These are phyloP conservation scores for Pichia heedii DNA, from an alignment of 805 yeast species.

Conservation along the genomic window DNA sequence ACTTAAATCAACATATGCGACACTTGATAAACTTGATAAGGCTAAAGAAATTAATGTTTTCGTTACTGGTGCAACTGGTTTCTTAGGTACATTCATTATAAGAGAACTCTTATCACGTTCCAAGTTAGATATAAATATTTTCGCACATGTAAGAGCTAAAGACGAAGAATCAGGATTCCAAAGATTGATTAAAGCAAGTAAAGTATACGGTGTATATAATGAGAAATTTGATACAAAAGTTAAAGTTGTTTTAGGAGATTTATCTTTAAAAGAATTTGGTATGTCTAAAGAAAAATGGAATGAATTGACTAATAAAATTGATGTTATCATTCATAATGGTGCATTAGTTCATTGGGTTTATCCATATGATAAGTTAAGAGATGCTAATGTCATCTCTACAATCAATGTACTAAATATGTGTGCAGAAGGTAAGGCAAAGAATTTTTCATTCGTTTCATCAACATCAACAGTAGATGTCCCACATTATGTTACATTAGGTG, in stretches of 20 bases:
- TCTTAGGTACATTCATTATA: slow-evolving; percentile 83
- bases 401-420: slow-evolving; percentile 75
- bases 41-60: slow-evolving; percentile 41
- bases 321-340: slow-evolving; percentile 89
- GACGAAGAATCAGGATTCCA: slow-evolving; percentile 60
- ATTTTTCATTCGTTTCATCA: slow-evolving; percentile 86
- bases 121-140: slow-evolving; percentile 48
- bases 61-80: slow-evolving; percentile 94
- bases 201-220: slow-evolving; percentile 76
- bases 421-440: slow-evolving; percentile 72
- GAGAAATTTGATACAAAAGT: slow-evolving; percentile 49
- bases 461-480: slow-evolving; percentile 88
- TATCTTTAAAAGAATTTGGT: slow-evolving; percentile 69
- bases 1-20: slow-evolving; percentile 37
- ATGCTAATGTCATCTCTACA: slow-evolving; percentile 87
- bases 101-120: slow-evolving; percentile 52
- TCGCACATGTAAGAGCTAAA: slow-evolving; percentile 87
- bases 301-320: slow-evolving; percentile 48
- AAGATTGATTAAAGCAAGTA: slow-evolving; percentile 66
- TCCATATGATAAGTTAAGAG: slow-evolving; percentile 84
- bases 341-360: slow-evolving; percentile 99
- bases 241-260: slow-evolving; percentile 73
- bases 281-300: slow-evolving; percentile 49
- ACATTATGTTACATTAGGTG: slow-evolving; percentile 70
- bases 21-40: slow-evolving; percentile 25